Evolutionary conservation across 2,329 filamentous ascomycete species (phyloP), one percentile per base, ranked within the genome.

Genomic region (Botrytis paeoniae): DNA sequence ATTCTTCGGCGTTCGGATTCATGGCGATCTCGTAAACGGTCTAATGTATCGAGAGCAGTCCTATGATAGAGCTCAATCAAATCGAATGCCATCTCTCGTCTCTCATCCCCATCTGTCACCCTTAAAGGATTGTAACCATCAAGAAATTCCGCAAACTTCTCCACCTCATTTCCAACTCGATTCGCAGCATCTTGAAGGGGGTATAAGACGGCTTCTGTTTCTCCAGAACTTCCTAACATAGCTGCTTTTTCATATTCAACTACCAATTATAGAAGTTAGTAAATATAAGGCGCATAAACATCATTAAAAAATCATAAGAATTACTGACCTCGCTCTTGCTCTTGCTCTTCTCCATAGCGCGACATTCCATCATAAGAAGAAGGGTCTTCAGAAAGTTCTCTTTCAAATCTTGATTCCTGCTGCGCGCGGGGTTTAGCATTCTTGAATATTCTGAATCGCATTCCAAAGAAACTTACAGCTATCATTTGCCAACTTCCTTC

Each of bases 121-220:
- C 78, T 85, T 78, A 81, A 86, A 77, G 79, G 90, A 83, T 84
- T 87, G 81, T 94, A 95, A 71, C 89, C 87, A 83, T 98, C 95
- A 35, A 98, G 87, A 69, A 89, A 89, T 80, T 92, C 91, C 54
- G 95, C 94, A 80, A 98, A 98, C 62, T 89, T 87, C 83, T 97
- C 94, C 74, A 97, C 93, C 82, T 97, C 94, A 75, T 91, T 89
- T 69, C 92, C 92, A 45, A 93, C 89, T 61, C 88, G 87, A 76
- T 93, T 88, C 74, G 89, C 89, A 77, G 90, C 89, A 76, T 88
- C 86, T 80, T 89, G 88, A 76, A 92, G 83, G 29, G 89, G 89
- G 76, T 88, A 86, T 43, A 91, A 81, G 45, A 86, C 82, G 75
- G 85, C 84, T 37, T 84, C 82, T 25, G 83, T 82, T 48, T 84